A percentile compares a stretch with the other conserved stretches of the same genome.
phyloP scores from a whole-genome alignment of 192 early-diverging fungal species.

The Backusella mclennaniae region DNA sequence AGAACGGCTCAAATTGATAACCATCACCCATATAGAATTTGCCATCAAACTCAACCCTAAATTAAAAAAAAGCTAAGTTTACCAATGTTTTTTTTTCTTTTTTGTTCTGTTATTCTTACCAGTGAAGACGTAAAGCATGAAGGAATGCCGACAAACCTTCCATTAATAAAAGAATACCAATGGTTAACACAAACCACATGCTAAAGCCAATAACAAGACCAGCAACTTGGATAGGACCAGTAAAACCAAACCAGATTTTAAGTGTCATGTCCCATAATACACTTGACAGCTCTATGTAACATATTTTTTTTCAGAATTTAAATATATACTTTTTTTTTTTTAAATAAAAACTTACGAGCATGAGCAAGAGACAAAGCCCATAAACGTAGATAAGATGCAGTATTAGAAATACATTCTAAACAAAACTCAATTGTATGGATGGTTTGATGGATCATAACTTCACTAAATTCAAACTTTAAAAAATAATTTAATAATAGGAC shows the following conservation, averaged over 20 bases:
- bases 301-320: not conserved
- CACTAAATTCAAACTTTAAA: constrained; percentile 90
- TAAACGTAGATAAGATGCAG: constrained; percentile 97
- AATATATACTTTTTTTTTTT: not conserved
- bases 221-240: constrained; percentile 57
- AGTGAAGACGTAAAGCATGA: constrained; percentile 91
- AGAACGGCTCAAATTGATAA: constrained; percentile 87
- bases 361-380: constrained; percentile 98
- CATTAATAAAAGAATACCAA: constrained; percentile 78
- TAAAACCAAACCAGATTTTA: constrained; percentile 48
- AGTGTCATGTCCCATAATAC: constrained; percentile 96
- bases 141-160: constrained; percentile 86
- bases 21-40: constrained; percentile 95
- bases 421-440: constrained; percentile 99
- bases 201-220: constrained; percentile 77
- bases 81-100: not conserved
- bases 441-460: constrained; percentile 93
- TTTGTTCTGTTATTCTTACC: constrained; percentile 31
- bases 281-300: constrained; percentile 72
- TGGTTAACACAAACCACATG: constrained; percentile 87
- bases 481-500: not conserved
- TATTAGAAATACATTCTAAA: constrained; percentile 94
- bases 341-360: constrained; percentile 49
- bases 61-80: not conserved
- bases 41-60: constrained; percentile 89